A percentile compares a stretch with the other conserved stretches of the same genome.
These are phyloP conservation scores for Pythium brachiatum DNA, from an alignment of 352 stramenopile species.

Conservation along the genomic window DNA sequence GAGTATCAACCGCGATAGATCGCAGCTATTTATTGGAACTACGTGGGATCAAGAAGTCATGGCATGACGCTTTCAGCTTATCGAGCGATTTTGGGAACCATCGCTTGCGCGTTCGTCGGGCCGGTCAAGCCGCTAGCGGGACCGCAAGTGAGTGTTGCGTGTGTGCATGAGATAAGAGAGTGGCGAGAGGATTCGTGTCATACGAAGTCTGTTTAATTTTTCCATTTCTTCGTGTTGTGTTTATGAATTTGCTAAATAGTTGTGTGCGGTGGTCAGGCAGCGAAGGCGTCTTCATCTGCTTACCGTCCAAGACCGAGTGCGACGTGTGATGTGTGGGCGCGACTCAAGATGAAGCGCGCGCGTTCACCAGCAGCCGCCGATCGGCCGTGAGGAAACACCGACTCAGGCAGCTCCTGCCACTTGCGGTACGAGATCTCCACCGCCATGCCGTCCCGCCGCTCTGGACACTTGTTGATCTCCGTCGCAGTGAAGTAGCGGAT, in stretches of 20 bases:
- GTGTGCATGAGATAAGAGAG: not conserved
- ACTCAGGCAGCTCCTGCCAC: slow-evolving; percentile 70
- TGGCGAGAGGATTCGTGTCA: not conserved
- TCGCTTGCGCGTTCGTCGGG: not conserved
- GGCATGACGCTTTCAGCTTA: slow-evolving; percentile 2
- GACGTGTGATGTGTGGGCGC: slow-evolving; percentile 65
- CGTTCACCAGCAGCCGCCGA: slow-evolving; percentile 65
- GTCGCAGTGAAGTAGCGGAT: slow-evolving; percentile 81
- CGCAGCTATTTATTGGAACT: slow-evolving; percentile 33
- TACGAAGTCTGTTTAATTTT: slow-evolving; percentile 23
- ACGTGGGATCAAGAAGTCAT: slow-evolving; percentile 8
- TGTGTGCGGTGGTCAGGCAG: not conserved
- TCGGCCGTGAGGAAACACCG: slow-evolving; percentile 57
- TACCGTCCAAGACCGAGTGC: slow-evolving; percentile 46
- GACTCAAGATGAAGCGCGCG: slow-evolving; percentile 74
- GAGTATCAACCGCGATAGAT: slow-evolving; percentile 28
- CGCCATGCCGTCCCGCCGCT: slow-evolving; percentile 59
- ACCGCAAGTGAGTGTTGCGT: slow-evolving; percentile 1
- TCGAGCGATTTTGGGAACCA: slow-evolving; percentile 14
- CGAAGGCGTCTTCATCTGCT: slow-evolving; percentile 4
- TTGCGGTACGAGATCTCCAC: slow-evolving; percentile 54
- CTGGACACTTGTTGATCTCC: slow-evolving; percentile 49
- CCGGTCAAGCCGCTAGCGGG: not conserved
- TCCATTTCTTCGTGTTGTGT: slow-evolving; percentile 9
- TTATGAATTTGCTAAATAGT: slow-evolving; percentile 21